A percentile compares a stretch with the other conserved stretches of the same genome.
These are phyloP conservation scores for Populus pruinosa DNA, from an alignment of 345 rosid genomes.

Conservation along the genomic window DNA sequence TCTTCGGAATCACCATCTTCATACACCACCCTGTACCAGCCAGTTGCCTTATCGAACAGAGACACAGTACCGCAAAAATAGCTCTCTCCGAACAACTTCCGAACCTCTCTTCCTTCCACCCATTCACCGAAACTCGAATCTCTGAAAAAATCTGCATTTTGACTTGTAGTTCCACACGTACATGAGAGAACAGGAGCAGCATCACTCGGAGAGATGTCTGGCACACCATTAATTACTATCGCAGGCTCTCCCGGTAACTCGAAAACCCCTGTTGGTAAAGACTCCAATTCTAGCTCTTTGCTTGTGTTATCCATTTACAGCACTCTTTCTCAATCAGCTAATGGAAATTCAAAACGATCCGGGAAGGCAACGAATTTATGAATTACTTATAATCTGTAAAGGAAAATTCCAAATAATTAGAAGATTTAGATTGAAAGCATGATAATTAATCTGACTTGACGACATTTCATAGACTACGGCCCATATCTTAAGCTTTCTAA, in stretches of 20 bases:
- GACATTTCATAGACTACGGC: too few relatives aligned
- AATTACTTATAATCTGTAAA: background rate
- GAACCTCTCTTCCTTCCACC: constrained; percentile 79
- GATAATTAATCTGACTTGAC: background rate
- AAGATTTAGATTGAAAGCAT: background rate
- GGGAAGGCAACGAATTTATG: background rate
- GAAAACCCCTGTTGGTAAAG: constrained; percentile 33
- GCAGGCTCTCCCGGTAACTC: constrained; percentile 78
- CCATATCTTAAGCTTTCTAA: too few relatives aligned
- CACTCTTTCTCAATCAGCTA: background rate
- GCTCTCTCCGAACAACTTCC: constrained; percentile 46
- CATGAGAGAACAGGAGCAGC: constrained; percentile 8
- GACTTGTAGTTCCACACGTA: constrained; percentile 12
- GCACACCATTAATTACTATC: constrained; percentile 70
- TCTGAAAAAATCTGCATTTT: constrained; percentile 7
- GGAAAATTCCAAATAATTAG: background rate
- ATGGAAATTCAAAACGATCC: background rate
- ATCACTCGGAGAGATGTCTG: constrained; percentile 31
- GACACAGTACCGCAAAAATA: constrained; percentile 54
- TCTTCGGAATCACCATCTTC: constrained; percentile 90
- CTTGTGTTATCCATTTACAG: background rate
- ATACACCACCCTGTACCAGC: constrained; percentile 80
- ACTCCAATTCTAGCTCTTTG: constrained; percentile 23
- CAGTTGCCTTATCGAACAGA: constrained; percentile 58
- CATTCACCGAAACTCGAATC: constrained; percentile 61